Conservation (phyloP, 345 rosid genomes). For the Citrus unshiu region DNA sequence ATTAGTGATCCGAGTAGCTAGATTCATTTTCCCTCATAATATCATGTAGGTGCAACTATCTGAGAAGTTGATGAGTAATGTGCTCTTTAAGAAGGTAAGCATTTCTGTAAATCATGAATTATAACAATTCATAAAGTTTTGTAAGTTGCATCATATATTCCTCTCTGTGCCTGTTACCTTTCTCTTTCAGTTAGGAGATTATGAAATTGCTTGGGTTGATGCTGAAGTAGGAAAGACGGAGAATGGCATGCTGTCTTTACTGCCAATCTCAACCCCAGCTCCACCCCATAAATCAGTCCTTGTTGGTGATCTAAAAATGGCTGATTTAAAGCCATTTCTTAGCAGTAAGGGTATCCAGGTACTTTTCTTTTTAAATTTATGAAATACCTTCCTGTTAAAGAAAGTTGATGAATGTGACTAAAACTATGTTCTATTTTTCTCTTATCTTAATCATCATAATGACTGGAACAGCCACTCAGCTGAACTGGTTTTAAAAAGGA, state of each 20-base stretch:
- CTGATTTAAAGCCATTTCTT: slow-evolving; percentile 93
- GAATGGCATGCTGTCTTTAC: slow-evolving; percentile 55
- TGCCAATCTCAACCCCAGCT: slow-evolving; percentile 55
- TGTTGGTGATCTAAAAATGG: slow-evolving; percentile 89
- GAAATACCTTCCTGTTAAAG: neutral
- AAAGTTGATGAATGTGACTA: neutral
- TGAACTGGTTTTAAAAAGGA: neutral
- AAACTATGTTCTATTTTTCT: neutral
- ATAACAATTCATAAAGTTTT: neutral
- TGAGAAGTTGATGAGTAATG: slow-evolving; percentile 94
- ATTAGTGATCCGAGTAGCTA: neutral
- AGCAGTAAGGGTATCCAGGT: slow-evolving; percentile 91
- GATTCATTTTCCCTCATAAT: slow-evolving; percentile 19
- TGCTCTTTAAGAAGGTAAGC: slow-evolving; percentile 84
- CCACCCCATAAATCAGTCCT: slow-evolving; percentile 82
- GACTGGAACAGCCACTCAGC: neutral
- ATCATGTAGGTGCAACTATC: slow-evolving; percentile 81
- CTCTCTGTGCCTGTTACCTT: slow-evolving; percentile 4
- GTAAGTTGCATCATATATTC: neutral
- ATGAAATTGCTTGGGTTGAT: slow-evolving; percentile 93
- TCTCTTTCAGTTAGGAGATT: slow-evolving; percentile 71
- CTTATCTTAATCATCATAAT: neutral
- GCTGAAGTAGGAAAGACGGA: slow-evolving; percentile 87
- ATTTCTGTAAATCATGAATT: neutral
- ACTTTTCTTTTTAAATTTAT: neutral